These are phyloP conservation scores for Tilletia walkeri DNA, from an alignment of 1,284 basidiomycete species.

Conservation along the genomic window DNA sequence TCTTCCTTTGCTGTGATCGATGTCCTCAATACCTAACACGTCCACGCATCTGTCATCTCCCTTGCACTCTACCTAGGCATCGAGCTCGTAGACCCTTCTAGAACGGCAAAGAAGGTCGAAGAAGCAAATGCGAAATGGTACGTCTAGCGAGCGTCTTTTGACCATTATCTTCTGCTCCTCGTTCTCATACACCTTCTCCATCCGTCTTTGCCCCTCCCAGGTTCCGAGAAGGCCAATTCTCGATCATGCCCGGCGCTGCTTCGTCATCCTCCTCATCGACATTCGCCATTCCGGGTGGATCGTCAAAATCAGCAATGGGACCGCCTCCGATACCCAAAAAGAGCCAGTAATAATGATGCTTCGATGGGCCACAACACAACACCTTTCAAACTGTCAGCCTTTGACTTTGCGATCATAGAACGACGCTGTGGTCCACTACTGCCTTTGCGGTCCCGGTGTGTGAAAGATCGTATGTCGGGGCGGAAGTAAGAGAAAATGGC, in stretches of 20 bases:
- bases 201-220: not conserved
- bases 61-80: slow-evolving; percentile 30
- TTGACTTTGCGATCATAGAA: too few relatives aligned
- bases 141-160: not conserved
- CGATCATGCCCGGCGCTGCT: slow-evolving; percentile 37
- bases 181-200: not conserved
- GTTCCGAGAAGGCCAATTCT: slow-evolving; percentile 53
- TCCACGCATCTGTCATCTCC: too few relatives aligned
- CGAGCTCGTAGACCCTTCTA: slow-evolving; percentile 57
- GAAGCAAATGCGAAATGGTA: slow-evolving; percentile 57
- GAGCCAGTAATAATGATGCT: not conserved
- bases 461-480: too few relatives aligned
- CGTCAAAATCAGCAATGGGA: not conserved
- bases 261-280: slow-evolving; percentile 3
- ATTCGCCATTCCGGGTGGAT: not conserved
- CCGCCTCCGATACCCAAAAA: slow-evolving; percentile 17
- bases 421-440: too few relatives aligned
- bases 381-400: too few relatives aligned
- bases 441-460: too few relatives aligned
- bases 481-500: too few relatives aligned
- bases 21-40: too few relatives aligned
- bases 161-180: not conserved
- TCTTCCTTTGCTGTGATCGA: slow-evolving; percentile 56
- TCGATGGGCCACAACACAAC: too few relatives aligned
- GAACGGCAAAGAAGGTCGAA: slow-evolving; percentile 38